Base-by-base conservation (phyloP, 805 yeast genomes). In the Myxozyma nipponensis region DNA sequence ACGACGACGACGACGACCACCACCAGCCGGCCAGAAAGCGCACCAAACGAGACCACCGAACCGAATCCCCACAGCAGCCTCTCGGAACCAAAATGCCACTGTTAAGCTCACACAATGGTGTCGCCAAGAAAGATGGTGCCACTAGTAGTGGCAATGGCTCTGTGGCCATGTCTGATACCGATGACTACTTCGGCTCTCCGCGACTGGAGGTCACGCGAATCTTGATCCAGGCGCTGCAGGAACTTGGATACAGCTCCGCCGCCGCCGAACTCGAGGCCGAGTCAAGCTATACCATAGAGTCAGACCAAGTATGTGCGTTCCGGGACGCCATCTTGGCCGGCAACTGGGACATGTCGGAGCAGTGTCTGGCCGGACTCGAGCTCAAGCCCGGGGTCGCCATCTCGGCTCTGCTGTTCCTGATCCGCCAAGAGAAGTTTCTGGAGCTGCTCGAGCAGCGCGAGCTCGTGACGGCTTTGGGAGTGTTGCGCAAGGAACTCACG, bases 201-300 rank as follows among this genome's bases (percentile, higher is more conserved):
- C 53, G 54, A 30, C 54, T 53, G 19, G 77, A 78, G 58, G 66
- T 77, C 19, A 72, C 79, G 1, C 70, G 78, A 44, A 64, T 79
- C 25, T 61, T 79, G 37, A 72, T 78, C 34, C 81, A 78, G 56
- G 66, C 79, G 0, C 62, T 79, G 44, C 65, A 67, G 34, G 82
- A 77, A 50, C 54, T 79, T 50, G 82, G 82, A 3, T 77, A 74
- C 57, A 49, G 60, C 3, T 57, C 64, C 2, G 62, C 78, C 0
- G 74, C 79, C 0, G 52, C 63, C 2, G 46, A 57, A 2, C 63
- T 79, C 37, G 74, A 73, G 50, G 51, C 62, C 3, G 79, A 77
- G 58, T 60, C 68, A 4, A 55, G 57, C 18, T 60, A 56, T 24
- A 43, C 60, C 4, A 57, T 69, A 30, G 79, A 77, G 54, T 68